These are phyloP conservation scores for Rhododendron henanense DNA, from an alignment of 148 eudicot species.

Conservation along the genomic window DNA sequence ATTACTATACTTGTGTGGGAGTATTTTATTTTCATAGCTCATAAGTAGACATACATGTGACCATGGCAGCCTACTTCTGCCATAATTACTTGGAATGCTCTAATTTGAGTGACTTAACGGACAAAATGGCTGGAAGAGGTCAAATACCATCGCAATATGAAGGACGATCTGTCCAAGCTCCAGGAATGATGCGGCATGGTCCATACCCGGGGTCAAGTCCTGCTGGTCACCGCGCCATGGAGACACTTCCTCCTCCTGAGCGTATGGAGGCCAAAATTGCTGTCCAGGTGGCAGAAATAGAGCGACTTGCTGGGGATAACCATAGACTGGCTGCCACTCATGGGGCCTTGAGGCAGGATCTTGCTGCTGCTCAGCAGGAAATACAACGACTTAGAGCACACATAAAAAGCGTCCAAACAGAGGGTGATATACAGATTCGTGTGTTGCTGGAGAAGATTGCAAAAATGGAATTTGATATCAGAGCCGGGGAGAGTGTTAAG, in stretches of 20 bases:
- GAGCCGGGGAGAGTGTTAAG: constrained; percentile 59
- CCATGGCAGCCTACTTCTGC: neutral
- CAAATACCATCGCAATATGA: constrained; percentile 32
- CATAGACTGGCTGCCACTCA: constrained; percentile 56
- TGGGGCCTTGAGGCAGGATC: constrained; percentile 62
- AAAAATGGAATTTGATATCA: constrained; percentile 62
- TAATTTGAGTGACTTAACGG: neutral
- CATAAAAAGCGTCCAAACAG: constrained; percentile 70
- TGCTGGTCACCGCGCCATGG: constrained; percentile 30
- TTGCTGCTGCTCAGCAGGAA: constrained; percentile 55
- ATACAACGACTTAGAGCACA: constrained; percentile 56
- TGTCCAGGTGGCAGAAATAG: constrained; percentile 50
- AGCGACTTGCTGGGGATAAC: constrained; percentile 61
- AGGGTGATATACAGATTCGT: constrained; percentile 74
- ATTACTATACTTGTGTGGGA: neutral
- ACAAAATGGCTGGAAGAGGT: constrained; percentile 60
- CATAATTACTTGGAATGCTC: neutral
- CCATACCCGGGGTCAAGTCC: constrained; percentile 40
- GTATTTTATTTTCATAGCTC: neutral
- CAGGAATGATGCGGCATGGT: constrained; percentile 69
- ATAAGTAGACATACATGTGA: neutral
- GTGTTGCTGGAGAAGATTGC: constrained; percentile 71
- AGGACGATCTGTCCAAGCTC: constrained; percentile 35
- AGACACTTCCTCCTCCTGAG: constrained; percentile 32
- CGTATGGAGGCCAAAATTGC: constrained; percentile 46